These are phyloP conservation scores for Conticribra weissflogii DNA, from an alignment of 108 stramenopile genomes.

Conservation along the genomic window DNA sequence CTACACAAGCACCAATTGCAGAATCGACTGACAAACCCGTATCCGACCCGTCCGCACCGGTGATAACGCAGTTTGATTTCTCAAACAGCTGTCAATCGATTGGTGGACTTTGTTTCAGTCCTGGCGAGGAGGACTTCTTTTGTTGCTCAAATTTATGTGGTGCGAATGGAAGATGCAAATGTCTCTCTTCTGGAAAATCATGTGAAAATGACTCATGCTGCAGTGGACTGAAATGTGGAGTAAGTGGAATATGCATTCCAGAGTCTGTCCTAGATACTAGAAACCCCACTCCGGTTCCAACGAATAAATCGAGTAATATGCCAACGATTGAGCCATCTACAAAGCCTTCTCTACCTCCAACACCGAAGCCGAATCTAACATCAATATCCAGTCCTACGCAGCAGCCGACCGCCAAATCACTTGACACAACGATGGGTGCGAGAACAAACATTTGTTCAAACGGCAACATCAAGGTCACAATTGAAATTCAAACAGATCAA, in stretches of 20 bases:
- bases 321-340: neutral
- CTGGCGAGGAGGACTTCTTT: conserved; percentile 12
- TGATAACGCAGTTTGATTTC: neutral
- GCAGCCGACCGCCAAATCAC: neutral
- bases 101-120: conserved; percentile 19
- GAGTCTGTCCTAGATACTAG: neutral
- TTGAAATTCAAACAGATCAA: conserved; percentile 39
- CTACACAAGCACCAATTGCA: neutral
- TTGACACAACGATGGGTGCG: neutral
- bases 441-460: conserved; percentile 1
- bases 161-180: conserved; percentile 15
- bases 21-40: neutral
- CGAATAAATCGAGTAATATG: neutral
- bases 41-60: neutral
- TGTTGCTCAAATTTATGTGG: conserved; percentile 31
- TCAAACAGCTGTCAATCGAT: conserved; percentile 10
- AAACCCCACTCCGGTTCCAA: neutral
- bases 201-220: neutral
- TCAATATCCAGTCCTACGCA: neutral
- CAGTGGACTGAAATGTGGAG: neutral
- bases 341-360: neutral
- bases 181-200: neutral
- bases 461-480: conserved; percentile 34
- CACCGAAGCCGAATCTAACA: neutral
- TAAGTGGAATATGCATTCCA: neutral